Evolutionary conservation across 2,329 filamentous ascomycete genomes (phyloP).

Genomic region (Aureobasidium sp.): DNA sequence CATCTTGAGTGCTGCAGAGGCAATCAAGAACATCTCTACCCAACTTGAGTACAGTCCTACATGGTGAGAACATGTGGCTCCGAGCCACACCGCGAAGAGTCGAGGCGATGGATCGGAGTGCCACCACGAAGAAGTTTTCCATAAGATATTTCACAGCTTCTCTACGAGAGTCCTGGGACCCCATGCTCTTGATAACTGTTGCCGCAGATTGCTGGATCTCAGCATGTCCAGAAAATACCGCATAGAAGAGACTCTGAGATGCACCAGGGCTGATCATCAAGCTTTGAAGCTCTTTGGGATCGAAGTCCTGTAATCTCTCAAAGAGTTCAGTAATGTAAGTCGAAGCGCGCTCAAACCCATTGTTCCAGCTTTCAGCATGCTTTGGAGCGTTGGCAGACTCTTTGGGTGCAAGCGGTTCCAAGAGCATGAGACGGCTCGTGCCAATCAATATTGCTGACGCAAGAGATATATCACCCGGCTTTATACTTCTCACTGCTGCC

Average conservation of each 20-base stretch:
- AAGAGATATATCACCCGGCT: slow-evolving; percentile 59
- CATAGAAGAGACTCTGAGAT: slow-evolving; percentile 65
- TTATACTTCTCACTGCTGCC: slow-evolving; percentile 59
- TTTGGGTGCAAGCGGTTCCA: slow-evolving; percentile 58
- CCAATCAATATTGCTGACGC: slow-evolving; percentile 66
- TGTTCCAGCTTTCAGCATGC: slow-evolving; percentile 68
- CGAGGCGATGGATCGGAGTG: slow-evolving; percentile 47
- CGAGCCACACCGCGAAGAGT: slow-evolving; percentile 48
- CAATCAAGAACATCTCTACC: slow-evolving; percentile 54
- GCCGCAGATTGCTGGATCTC: slow-evolving; percentile 74
- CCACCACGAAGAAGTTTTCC: slow-evolving; percentile 47
- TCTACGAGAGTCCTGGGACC: slow-evolving; percentile 54
- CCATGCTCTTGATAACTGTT: slow-evolving; percentile 75
- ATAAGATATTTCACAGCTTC: slow-evolving; percentile 54
- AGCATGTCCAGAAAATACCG: slow-evolving; percentile 73
- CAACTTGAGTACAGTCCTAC: slow-evolving; percentile 52
- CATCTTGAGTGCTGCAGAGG: slow-evolving; percentile 55
- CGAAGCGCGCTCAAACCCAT: slow-evolving; percentile 54
- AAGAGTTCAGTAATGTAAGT: slow-evolving; percentile 64
- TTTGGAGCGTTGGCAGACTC: slow-evolving; percentile 33
- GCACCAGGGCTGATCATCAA: slow-evolving; percentile 61
- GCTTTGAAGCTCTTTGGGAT: slow-evolving; percentile 56
- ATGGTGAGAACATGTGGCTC: slow-evolving; percentile 51
- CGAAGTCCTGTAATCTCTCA: slow-evolving; percentile 70
- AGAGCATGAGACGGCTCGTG: slow-evolving; percentile 59